A percentile compares a stretch with the other conserved stretches of the same genome.
These are phyloP conservation scores for Lodderomyces margitis DNA, from an alignment of 1,139 yeast genomes.

Conservation along the genomic window DNA sequence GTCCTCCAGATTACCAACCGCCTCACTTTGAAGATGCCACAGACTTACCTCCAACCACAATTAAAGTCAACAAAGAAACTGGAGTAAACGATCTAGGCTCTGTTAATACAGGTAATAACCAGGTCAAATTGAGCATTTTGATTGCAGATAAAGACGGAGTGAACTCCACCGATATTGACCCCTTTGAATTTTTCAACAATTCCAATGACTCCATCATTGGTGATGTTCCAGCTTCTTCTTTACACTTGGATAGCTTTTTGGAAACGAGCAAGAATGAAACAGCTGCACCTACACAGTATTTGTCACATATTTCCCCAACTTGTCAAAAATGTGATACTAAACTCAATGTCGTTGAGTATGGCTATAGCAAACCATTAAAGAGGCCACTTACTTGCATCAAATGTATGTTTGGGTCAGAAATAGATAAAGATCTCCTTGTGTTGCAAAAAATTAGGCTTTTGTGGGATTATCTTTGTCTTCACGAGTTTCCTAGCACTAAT, in stretches of 20 bases:
- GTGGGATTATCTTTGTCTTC: constrained; percentile 16
- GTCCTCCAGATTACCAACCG: constrained; percentile 51
- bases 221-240: constrained; percentile 10
- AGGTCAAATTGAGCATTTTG: constrained; percentile 10
- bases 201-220: background rate
- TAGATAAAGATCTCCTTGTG: constrained; percentile 13
- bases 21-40: constrained; percentile 37
- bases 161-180: constrained; percentile 13
- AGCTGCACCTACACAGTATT: background rate
- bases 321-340: constrained; percentile 16
- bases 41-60: constrained; percentile 20
- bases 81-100: constrained; percentile 13
- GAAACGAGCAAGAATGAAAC: constrained; percentile 3
- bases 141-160: constrained; percentile 2
- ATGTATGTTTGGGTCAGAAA: constrained; percentile 14
- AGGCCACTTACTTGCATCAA: constrained; percentile 15
- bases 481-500: constrained; percentile 17
- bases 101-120: constrained; percentile 12
- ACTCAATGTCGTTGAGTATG: constrained; percentile 19
- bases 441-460: constrained; percentile 20
- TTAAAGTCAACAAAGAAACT: constrained; percentile 16
- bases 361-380: constrained; percentile 11
- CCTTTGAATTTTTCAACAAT: constrained; percentile 14
- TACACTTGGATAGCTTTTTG: constrained; percentile 14
- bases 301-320: background rate